Percentiles rank a stretch among this genome's conserved stretches.
These are phyloP conservation scores for Moricandia arvensis DNA, from an alignment of 345 rosid species.

Conservation along the genomic window DNA sequence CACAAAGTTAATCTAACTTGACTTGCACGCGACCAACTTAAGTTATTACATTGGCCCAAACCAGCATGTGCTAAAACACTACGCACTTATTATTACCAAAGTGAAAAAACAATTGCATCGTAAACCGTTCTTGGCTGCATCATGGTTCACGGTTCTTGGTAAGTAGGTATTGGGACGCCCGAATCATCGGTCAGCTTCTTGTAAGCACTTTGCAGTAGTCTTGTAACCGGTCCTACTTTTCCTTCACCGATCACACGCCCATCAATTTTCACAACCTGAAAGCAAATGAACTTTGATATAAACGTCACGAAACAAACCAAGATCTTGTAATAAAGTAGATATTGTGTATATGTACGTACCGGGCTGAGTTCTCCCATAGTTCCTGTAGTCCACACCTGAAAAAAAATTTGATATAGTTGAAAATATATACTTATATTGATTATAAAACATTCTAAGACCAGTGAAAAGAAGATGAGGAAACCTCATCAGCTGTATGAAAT, in stretches of 20 bases:
- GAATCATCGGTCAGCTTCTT: slow-evolving; percentile 55
- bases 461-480: slow-evolving; percentile 16
- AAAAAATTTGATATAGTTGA: not conserved
- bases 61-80: slow-evolving; percentile 1
- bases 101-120: not conserved
- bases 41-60: slow-evolving; percentile 1
- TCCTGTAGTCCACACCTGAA: slow-evolving; percentile 92
- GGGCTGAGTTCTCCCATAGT: slow-evolving; percentile 95
- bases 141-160: slow-evolving; percentile 14
- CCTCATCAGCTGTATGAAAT: slow-evolving; percentile 92
- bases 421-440: not conserved
- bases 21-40: slow-evolving; percentile 16
- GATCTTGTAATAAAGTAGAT: not conserved
- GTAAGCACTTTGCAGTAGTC: slow-evolving; percentile 60
- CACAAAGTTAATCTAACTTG: slow-evolving; percentile 7
- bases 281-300: not conserved
- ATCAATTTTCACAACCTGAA: slow-evolving; percentile 70
- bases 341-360: slow-evolving; percentile 35
- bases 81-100: not conserved
- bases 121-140: not conserved
- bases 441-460: not conserved
- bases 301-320: not conserved
- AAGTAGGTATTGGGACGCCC: slow-evolving; percentile 73
- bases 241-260: slow-evolving; percentile 70
- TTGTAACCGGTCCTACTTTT: slow-evolving; percentile 66